Percentiles rank a stretch among this genome's conserved stretches.
These are phyloP conservation scores for Barnettozyma sucrosica DNA, from an alignment of 805 yeast genomes.

Conservation along the genomic window DNA sequence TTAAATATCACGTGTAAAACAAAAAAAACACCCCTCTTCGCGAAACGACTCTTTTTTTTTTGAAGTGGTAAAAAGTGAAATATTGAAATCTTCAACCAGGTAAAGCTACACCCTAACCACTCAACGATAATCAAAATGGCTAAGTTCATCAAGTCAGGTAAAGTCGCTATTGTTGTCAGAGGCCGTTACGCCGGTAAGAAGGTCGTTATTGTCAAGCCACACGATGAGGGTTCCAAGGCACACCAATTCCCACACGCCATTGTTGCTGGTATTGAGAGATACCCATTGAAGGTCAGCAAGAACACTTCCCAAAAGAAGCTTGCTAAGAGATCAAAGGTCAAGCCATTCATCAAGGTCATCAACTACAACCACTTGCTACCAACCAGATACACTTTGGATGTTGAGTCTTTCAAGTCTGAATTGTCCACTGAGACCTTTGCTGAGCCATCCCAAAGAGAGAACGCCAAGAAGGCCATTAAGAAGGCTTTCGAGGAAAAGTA, in stretches of 20 bases:
- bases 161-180: constrained; percentile 62
- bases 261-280: constrained; percentile 98
- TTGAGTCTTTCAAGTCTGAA: constrained; percentile 88
- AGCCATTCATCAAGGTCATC: constrained; percentile 98
- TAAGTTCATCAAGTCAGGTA: constrained; percentile 98
- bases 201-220: constrained; percentile 97
- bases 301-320: constrained; percentile 92
- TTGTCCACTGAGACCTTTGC: constrained; percentile 90
- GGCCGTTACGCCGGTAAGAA: constrained; percentile 99
- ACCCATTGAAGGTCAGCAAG: constrained; percentile 95
- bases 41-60: constrained; percentile 18
- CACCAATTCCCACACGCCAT: constrained; percentile 99
- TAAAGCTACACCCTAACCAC: constrained; percentile 8
- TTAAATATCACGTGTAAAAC: constrained; percentile 4
- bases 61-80: constrained; percentile 20
- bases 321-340: constrained; percentile 95
- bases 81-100: constrained; percentile 12
- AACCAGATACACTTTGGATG: constrained; percentile 98
- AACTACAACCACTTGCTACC: constrained; percentile 99
- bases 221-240: constrained; percentile 97
- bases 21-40: background rate
- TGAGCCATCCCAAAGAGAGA: constrained; percentile 98
- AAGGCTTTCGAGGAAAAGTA: constrained; percentile 99
- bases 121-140: constrained; percentile 55
- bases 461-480: constrained; percentile 98